Percentiles rank a stretch among this genome's conserved stretches.
Conservation (phyloP, 208 protist species). For the Trypanosoma melophagium region DNA sequence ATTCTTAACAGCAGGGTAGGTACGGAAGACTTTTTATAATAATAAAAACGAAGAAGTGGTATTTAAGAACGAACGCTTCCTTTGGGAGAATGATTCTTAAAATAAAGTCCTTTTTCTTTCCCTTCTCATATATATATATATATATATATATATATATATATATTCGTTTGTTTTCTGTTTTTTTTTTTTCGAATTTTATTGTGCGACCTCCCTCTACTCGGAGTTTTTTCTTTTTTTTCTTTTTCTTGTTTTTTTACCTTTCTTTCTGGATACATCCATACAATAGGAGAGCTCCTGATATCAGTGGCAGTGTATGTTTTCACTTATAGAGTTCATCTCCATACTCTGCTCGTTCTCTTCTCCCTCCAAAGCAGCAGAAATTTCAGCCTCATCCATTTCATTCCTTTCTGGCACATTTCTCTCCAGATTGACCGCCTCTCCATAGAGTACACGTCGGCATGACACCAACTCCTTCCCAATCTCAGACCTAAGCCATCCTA, state of each 20-base stretch:
- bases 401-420: too few species aligned
- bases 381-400: too few species aligned
- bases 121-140: conserved; percentile 3
- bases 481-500: conserved; percentile 81
- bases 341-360: conserved; percentile 4
- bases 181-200: too few species aligned
- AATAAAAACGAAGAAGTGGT: too few species aligned
- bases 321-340: background rate
- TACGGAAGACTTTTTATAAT: too few species aligned
- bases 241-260: too few species aligned
- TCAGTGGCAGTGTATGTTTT: background rate
- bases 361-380: background rate
- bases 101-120: conserved; percentile 7
- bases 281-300: background rate
- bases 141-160: conserved; percentile 11
- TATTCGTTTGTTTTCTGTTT: background rate
- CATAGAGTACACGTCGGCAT: conserved; percentile 66
- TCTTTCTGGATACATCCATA: background rate
- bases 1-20: too few species aligned
- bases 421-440: conserved; percentile 26
- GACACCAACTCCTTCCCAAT: conserved; percentile 76
- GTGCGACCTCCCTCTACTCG: too few species aligned
- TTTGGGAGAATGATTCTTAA: too few species aligned
- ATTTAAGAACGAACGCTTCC: too few species aligned
- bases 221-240: too few species aligned